These are phyloP conservation scores for Sapria himalayana DNA, from an alignment of 345 rosid genomes.

Conservation along the genomic window DNA sequence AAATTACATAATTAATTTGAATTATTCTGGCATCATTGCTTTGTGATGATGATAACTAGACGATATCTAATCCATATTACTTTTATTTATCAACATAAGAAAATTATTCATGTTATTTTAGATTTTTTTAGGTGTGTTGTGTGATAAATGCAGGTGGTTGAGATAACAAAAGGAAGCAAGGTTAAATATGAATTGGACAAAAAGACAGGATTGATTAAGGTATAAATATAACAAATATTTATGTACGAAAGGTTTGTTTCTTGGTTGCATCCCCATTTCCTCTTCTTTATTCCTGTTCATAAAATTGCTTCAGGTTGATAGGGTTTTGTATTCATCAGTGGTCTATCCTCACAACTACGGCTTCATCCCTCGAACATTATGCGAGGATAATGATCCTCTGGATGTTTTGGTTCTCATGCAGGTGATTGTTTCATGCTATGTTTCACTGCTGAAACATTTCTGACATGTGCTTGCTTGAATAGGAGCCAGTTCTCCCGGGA, in stretches of 20 bases:
- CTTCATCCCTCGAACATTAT: constrained; percentile 72
- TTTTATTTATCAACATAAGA: too few relatives aligned
- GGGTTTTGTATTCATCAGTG: constrained; percentile 72
- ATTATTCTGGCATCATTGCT: too few relatives aligned
- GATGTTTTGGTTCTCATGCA: constrained; percentile 93
- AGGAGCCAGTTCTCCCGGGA: constrained; percentile 98
- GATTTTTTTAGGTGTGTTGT: too few relatives aligned
- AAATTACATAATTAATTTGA: too few relatives aligned
- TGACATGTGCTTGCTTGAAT: not conserved
- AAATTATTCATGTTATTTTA: too few relatives aligned
- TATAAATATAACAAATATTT: constrained; percentile 4
- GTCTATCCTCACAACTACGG: constrained; percentile 99
- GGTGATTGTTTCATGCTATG: constrained; percentile 17
- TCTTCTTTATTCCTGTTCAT: constrained; percentile 4
- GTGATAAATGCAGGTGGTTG: constrained; percentile 46
- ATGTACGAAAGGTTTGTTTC: not conserved
- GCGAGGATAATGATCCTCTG: constrained; percentile 94
- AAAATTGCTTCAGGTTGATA: constrained; percentile 40
- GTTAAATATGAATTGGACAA: constrained; percentile 96
- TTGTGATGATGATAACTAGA: too few relatives aligned
- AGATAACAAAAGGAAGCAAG: constrained; percentile 91
- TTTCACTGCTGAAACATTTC: not conserved
- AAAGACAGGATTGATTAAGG: constrained; percentile 89
- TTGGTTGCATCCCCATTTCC: constrained; percentile 1
- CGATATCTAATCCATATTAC: too few relatives aligned